Percentiles rank a stretch among this genome's conserved stretches.
phyloP scores from a whole-genome alignment of 306 rosid genomes.

The Citrullus colocynthis region DNA sequence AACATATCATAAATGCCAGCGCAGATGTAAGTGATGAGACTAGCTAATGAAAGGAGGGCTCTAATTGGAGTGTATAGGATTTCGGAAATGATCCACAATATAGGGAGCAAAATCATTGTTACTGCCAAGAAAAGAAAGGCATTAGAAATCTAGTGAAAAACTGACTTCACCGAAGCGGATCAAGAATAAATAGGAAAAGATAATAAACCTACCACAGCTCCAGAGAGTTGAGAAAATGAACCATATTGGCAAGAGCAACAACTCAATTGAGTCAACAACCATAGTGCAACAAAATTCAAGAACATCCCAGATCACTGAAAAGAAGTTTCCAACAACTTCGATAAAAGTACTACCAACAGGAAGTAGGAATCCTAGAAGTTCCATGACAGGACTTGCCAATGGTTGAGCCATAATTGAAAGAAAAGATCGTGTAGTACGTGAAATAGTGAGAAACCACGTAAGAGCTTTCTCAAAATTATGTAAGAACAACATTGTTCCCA shows the following conservation, averaged over 20 bases:
- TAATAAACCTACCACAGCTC: constrained; percentile 55
- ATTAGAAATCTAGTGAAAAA: neutral
- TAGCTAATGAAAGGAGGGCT: constrained; percentile 27
- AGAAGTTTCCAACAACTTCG: constrained; percentile 33
- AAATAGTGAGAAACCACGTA: constrained; percentile 57
- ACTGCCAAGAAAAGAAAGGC: constrained; percentile 27
- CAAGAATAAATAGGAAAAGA: constrained; percentile 9
- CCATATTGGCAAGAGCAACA: constrained; percentile 57
- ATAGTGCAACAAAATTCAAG: constrained; percentile 31
- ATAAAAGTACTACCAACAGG: constrained; percentile 43
- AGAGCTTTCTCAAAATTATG: constrained; percentile 77
- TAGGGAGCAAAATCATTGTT: constrained; percentile 45
- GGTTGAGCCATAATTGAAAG: constrained; percentile 65
- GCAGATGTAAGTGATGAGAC: constrained; percentile 30
- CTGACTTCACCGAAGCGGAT: neutral
- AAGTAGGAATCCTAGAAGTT: constrained; percentile 48
- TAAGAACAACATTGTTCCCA: constrained; percentile 93
- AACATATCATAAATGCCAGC: constrained; percentile 20
- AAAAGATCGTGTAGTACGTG: constrained; percentile 44
- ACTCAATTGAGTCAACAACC: constrained; percentile 46
- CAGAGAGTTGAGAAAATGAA: constrained; percentile 32
- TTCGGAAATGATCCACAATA: constrained; percentile 55
- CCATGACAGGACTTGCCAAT: constrained; percentile 36
- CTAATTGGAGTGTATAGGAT: constrained; percentile 64
- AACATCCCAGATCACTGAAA: constrained; percentile 44